Evolutionary conservation across 1,284 basidiomycete species (phyloP), one percentile per base, ranked within the genome.

Genomic region (Ustilago tritici): DNA sequence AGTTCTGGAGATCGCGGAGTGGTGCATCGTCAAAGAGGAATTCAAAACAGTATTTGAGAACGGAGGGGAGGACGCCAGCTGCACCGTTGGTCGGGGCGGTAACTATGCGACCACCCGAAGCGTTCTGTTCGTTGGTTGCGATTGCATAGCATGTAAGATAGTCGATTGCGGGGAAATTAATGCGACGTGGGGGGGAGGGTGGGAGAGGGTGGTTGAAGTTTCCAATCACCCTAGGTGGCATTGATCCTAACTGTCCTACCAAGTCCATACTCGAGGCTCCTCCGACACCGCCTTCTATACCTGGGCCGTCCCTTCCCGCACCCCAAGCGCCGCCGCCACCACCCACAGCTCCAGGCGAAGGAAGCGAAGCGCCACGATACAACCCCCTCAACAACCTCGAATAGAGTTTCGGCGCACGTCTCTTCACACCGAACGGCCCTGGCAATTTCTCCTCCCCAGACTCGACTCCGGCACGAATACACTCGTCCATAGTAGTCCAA

Each of bases 401-500:
- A 86, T 98, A 85, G 11, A 85, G 62, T 38, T 55, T 47, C 4
- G 84, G 84, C 3, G 84, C 84, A 3, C 84, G 61, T 28, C 84
- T 52, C 55, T 76, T 61, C 56, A 85, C 76, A 5, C 66, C 68
- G 38, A 98, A 87, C 11, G 94, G 90, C 23, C 96, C 95, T 0
- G 96, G 96, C 6, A 98, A 89, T 17, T 90, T 90, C 50, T 89
- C 89, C 76, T 96, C 93, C 0, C 89, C 88, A 0, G 93, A 90
- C 10, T 93, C 92, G 17, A 97, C 94, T 31, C 95, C 95, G 3
- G 90, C 90, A 23, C 92, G 92, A 75, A 98, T 98, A 84, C 94
- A 96, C 65, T 92, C 90, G 85, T 98, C 95, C 95, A 98, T 98
- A 2, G 95, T 93, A 56, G 88, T 85, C 95, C 95, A 98, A 61